Conservation (phyloP, 768 basidiomycete genomes). For the Suillus sp. region DNA sequence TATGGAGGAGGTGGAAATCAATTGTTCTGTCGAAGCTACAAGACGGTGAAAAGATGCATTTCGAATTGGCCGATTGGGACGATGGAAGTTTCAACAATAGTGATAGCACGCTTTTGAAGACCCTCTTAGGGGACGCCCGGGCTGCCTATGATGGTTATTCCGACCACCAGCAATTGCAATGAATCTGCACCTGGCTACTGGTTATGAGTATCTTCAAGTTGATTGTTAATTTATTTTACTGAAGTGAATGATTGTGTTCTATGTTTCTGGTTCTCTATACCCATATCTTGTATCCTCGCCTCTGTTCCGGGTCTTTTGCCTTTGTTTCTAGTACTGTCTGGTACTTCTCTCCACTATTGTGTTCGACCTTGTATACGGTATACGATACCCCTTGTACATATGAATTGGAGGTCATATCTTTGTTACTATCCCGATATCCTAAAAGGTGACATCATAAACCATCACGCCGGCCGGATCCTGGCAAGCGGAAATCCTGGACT, state of each 20-base stretch:
- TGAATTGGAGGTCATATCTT: neutral
- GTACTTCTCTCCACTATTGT: neutral
- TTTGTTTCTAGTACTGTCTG: neutral
- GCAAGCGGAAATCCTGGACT: neutral
- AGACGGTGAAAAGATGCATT: constrained; percentile 26
- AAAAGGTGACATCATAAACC: neutral
- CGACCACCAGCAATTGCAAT: neutral
- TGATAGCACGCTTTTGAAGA: constrained; percentile 26
- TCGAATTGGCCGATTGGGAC: constrained; percentile 26
- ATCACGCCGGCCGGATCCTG: too few relatives aligned
- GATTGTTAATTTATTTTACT: too few relatives aligned
- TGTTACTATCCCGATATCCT: neutral
- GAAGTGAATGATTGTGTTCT: neutral
- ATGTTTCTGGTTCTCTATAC: neutral
- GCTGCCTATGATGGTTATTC: constrained; percentile 31
- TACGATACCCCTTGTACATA: neutral
- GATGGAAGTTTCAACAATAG: constrained; percentile 16
- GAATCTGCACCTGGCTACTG: neutral
- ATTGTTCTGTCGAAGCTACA: constrained; percentile 21
- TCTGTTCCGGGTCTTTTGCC: neutral
- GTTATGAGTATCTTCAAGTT: neutral
- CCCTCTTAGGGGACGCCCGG: constrained; percentile 26
- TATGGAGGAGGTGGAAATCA: constrained; percentile 32
- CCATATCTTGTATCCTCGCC: neutral
- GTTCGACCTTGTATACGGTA: neutral